Percentiles rank a stretch among this genome's conserved stretches.
Conservation (phyloP, 179 eudicot genomes). For the Silene coronaria region DNA sequence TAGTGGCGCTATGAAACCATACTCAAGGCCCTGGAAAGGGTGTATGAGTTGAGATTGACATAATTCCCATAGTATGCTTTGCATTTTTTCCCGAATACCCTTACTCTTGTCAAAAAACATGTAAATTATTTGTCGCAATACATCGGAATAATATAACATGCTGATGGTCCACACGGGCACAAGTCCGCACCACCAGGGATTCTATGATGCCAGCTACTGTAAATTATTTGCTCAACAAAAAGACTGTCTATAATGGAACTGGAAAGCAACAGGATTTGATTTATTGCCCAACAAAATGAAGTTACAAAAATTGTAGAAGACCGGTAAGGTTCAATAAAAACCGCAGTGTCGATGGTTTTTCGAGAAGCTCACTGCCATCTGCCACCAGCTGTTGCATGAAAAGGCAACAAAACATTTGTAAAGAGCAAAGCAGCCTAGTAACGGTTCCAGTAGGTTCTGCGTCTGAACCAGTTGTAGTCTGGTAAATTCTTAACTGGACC, state of each 20-base stretch:
- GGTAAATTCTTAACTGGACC: conserved; percentile 74
- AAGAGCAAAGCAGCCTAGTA: conserved; percentile 40
- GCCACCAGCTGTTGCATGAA: conserved; percentile 14
- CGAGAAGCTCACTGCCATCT: neutral
- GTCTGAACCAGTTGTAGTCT: conserved; percentile 97
- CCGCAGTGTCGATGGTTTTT: conserved; percentile 6
- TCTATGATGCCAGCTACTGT: neutral
- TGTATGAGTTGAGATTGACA: too few species aligned
- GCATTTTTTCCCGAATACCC: too few species aligned
- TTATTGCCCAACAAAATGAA: conserved; percentile 11
- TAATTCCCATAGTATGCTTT: too few species aligned
- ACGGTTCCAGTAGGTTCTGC: conserved; percentile 82
- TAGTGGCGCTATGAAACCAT: too few species aligned
- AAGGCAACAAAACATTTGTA: conserved; percentile 21
- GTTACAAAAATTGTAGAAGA: conserved; percentile 18
- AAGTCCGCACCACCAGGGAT: neutral
- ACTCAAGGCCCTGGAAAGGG: too few species aligned
- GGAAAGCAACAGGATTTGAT: neutral
- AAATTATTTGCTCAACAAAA: neutral
- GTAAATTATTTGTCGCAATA: neutral
- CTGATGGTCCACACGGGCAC: neutral
- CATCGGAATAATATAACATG: neutral
- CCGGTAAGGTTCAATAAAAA: conserved; percentile 5
- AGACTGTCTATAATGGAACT: neutral
- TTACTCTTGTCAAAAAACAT: too few species aligned